These are phyloP conservation scores for Wickerhamiella occidentalis DNA, from an alignment of 805 yeast species.

Conservation along the genomic window DNA sequence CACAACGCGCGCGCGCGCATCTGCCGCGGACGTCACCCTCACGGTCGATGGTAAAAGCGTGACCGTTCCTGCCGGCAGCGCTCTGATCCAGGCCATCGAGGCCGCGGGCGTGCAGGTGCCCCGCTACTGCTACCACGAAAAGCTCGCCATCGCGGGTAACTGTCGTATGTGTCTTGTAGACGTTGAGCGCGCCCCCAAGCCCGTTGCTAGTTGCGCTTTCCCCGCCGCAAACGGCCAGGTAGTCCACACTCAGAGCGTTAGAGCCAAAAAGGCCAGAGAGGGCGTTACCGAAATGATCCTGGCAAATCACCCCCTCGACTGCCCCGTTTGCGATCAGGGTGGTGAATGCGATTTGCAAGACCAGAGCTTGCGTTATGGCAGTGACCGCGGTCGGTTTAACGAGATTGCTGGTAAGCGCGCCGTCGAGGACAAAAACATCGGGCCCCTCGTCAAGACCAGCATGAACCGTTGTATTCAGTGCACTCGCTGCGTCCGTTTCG, in stretches of 20 bases:
- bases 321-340: constrained; percentile 90
- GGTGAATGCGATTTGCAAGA: constrained; percentile 91
- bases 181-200: constrained; percentile 77
- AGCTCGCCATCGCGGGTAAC: constrained; percentile 81
- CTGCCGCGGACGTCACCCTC: constrained; percentile 41
- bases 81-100: constrained; percentile 84
- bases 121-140: constrained; percentile 84
- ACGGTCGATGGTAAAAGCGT: constrained; percentile 61
- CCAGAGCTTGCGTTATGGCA: constrained; percentile 69
- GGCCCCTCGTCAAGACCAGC: constrained; percentile 78
- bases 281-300: constrained; percentile 82
- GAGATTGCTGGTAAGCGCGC: constrained; percentile 81
- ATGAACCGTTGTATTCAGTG: constrained; percentile 92
- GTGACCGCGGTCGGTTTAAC: constrained; percentile 73
- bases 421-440: constrained; percentile 80
- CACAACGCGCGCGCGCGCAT: constrained; percentile 5
- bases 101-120: constrained; percentile 83
- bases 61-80: constrained; percentile 71
- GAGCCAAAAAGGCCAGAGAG: constrained; percentile 72
- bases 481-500: constrained; percentile 79
- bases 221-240: constrained; percentile 89
- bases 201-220: constrained; percentile 84
- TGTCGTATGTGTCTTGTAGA: constrained; percentile 90
- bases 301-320: constrained; percentile 83
- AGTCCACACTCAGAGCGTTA: constrained; percentile 63